Evolutionary conservation across 2,329 filamentous ascomycete genomes (phyloP), one percentile per base, ranked within the genome.

Genomic region (Cladophialophora immunda): DNA sequence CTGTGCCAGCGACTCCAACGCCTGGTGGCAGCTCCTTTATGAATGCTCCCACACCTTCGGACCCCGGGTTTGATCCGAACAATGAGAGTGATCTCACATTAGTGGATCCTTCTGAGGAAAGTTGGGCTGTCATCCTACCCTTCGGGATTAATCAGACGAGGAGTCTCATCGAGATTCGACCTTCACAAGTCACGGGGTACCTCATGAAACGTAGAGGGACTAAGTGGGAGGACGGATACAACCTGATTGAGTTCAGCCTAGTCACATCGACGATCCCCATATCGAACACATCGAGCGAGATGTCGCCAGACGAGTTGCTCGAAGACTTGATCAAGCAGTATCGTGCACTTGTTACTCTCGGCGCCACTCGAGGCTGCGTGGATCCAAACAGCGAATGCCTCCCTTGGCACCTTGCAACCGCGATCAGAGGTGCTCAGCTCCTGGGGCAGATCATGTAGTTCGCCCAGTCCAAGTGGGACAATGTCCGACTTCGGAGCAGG

Each of bases 61-160:
- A 70, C 41, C 63, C 60, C 30, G 64, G 52, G 27, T 65, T 69
- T 30, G 70, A 73, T 52, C 64, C 71, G 11, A 70, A 68, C 47
- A 47, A 53, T 27, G 87, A 89, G 65, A 80, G 82, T 0, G 87
- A 89, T 58, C 83, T 85, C 1, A 80, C 84, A 9, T 81, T 90
- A 11, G 76, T 86, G 45, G 87, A 90, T 71, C 76, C 83, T 19
- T 82, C 81, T 25, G 87, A 90, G 72, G 87, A 90, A 69, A 85
- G 84, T 0, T 89, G 86, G 85, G 82, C 81, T 34, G 76, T 88
- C 7, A 80, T 88, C 22, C 79, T 89, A 64, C 83, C 82, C 0
- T 84, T 85, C 71, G 81, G 78, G 30, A 71, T 81, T 36, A 80
- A 80, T 65, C 78, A 76, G 64, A 79, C 80, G 3, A 75, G 76